Evolutionary conservation across 352 stramenopile species (phyloP).

Genomic region (Pythium grandisporangium): DNA sequence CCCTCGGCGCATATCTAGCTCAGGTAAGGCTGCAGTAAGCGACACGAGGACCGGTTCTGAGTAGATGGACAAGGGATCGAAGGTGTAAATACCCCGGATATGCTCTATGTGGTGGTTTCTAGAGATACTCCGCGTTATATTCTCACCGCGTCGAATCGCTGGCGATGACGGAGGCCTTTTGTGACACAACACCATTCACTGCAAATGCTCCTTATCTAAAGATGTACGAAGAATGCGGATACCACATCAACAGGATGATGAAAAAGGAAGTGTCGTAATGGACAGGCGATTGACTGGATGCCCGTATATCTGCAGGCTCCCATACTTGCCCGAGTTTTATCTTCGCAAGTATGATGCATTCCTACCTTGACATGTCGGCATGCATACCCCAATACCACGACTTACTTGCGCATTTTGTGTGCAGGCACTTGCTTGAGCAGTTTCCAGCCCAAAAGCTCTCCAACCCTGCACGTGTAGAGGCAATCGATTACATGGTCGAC

Average conservation of each 20-base stretch:
- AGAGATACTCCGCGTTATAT: constrained; percentile 55
- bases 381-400: too few relatives aligned
- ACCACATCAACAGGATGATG: not conserved
- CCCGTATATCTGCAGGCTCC: constrained; percentile 28
- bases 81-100: too few relatives aligned
- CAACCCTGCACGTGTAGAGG: constrained; percentile 18
- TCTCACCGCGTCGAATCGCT: constrained; percentile 48
- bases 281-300: too few relatives aligned
- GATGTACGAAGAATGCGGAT: constrained; percentile 22
- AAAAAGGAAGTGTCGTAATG: too few relatives aligned
- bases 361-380: too few relatives aligned
- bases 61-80: too few relatives aligned
- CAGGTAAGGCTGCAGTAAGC: constrained; percentile 27
- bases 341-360: constrained; percentile 42
- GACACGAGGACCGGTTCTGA: too few relatives aligned
- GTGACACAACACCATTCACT: constrained; percentile 32
- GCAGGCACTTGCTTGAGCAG: constrained; percentile 41
- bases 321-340: constrained; percentile 65
- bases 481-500: constrained; percentile 59
- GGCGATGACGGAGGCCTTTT: constrained; percentile 57
- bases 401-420: too few relatives aligned
- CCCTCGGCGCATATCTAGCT: constrained; percentile 56
- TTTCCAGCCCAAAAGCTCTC: constrained; percentile 26
- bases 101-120: too few relatives aligned
- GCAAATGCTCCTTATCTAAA: constrained; percentile 36